Evolutionary conservation across 345 rosid genomes (phyloP).

Genomic region (Eucalyptus sp.): DNA sequence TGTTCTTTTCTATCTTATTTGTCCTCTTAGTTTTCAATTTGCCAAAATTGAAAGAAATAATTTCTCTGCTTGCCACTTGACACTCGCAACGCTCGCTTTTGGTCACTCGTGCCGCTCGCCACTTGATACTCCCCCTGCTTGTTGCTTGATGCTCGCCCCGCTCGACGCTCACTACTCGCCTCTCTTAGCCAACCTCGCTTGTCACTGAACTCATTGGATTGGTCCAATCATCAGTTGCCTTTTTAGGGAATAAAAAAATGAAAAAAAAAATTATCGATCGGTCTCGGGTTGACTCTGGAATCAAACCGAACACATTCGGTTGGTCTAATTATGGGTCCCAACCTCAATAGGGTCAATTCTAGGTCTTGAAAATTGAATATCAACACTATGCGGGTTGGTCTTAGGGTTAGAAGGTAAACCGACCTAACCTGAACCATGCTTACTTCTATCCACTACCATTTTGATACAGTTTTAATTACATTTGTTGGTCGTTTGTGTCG

Average conservation of each 20-base stretch:
- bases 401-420: rapidly evolving
- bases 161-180: rapidly evolving
- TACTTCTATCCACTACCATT: rapidly evolving
- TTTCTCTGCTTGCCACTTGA: too few relatives aligned
- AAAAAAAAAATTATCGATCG: too few relatives aligned
- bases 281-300: rapidly evolving
- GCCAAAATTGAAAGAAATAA: too few relatives aligned
- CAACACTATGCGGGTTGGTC: rapidly evolving
- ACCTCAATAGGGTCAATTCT: rapidly evolving
- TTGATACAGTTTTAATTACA: not conserved
- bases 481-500: rapidly evolving
- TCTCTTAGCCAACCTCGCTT: too few relatives aligned
- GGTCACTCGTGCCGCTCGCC: rapidly evolving
- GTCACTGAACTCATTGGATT: rapidly evolving
- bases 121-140: rapidly evolving
- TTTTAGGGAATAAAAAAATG: too few relatives aligned
- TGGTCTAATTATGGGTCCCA: rapidly evolving
- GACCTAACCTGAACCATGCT: rapidly evolving
- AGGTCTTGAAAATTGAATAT: rapidly evolving
- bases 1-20: too few relatives aligned
- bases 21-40: too few relatives aligned
- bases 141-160: rapidly evolving
- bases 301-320: rapidly evolving
- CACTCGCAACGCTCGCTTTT: rapidly evolving
- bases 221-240: rapidly evolving